Evolutionary conservation across 2,329 filamentous ascomycete species (phyloP), one percentile per base, ranked within the genome.

Genomic region (Diaporthe ilicicola): DNA sequence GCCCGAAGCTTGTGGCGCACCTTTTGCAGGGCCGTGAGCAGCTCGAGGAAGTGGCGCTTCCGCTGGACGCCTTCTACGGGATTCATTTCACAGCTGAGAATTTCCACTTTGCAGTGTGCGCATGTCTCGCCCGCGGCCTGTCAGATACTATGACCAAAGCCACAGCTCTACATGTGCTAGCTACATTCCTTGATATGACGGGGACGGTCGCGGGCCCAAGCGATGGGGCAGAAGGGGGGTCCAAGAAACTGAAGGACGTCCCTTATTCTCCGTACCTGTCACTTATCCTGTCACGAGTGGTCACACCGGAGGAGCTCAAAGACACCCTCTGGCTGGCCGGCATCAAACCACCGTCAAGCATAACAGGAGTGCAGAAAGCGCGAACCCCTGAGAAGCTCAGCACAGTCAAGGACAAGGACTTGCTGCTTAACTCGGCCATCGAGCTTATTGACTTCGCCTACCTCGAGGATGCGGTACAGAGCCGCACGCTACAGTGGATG

Each of bases 101-200:
- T 72, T 93, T 93, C 77, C 90, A 92, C 76, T 90, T 90, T 74
- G 90, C 91, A 0, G 86, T 91, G 1, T 91, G 88, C 74, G 90
- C 90, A 19, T 90, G 88, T 73, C 81, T 93, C 4, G 86, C 90
- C 3, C 87, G 91, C 51, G 91, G 90, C 1, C 83, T 92, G 17
- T 90, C 89, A 0, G 90, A 92, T 73, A 86, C 87, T 1, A 83
- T 86, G 48, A 92, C 90, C 10, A 88, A 88, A 74, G 78, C 84
- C 13, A 87, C 87, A 17, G 86, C 90, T 3, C 84, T 91, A 62
- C 84, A 88, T 24, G 88, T 92, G 4, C 78, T 93, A 8, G 88
- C 88, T 1, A 88, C 89, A 0, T 91, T 92, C 72, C 78, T 92
- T 1, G 86, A 89, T 73, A 84, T 88, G 78, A 83, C 81, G 4